Conservation (phyloP, 495 filamentous ascomycete species). For the Aspergillus cavernicola region DNA sequence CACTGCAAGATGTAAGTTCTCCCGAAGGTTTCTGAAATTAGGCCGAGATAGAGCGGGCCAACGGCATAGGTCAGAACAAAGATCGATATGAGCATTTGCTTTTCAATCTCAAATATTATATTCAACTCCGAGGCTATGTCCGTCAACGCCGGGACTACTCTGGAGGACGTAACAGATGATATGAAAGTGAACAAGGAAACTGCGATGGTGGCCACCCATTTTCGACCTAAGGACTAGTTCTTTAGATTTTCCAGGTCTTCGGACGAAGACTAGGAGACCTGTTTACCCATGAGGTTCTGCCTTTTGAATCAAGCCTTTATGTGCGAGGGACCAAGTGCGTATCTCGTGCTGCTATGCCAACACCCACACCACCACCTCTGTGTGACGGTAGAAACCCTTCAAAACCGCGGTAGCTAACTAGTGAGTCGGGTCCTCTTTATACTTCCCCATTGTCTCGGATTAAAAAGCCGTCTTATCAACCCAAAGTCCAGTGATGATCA, state of each 20-base stretch:
- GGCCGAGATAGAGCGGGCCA: constrained; percentile 10
- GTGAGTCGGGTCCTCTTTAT: too few relatives aligned
- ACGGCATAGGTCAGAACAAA: constrained; percentile 13
- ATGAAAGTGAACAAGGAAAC: constrained; percentile 12
- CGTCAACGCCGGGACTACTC: constrained; percentile 8
- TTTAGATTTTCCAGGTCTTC: constrained; percentile 11
- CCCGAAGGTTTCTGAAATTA: constrained; percentile 10
- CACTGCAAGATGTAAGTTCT: constrained; percentile 6
- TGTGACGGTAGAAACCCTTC: too few relatives aligned
- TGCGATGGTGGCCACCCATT: constrained; percentile 1
- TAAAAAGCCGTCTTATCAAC: too few relatives aligned
- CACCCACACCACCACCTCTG: constrained; percentile 31
- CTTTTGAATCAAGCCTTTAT: too few relatives aligned
- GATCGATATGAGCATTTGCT: not conserved
- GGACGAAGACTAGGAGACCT: constrained; percentile 7
- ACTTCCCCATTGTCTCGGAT: too few relatives aligned
- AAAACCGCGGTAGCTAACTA: too few relatives aligned
- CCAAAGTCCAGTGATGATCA: too few relatives aligned
- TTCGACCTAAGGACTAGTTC: constrained; percentile 3
- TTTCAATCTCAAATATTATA: constrained; percentile 5
- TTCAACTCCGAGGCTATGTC: not conserved
- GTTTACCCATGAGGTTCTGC: too few relatives aligned
- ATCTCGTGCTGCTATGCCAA: too few relatives aligned
- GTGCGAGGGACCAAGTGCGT: too few relatives aligned
- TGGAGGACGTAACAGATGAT: constrained; percentile 6